Evolutionary conservation across 2,329 filamentous ascomycete genomes (phyloP), one percentile per base, ranked within the genome.

Genomic region (Cladosporium sp.): DNA sequence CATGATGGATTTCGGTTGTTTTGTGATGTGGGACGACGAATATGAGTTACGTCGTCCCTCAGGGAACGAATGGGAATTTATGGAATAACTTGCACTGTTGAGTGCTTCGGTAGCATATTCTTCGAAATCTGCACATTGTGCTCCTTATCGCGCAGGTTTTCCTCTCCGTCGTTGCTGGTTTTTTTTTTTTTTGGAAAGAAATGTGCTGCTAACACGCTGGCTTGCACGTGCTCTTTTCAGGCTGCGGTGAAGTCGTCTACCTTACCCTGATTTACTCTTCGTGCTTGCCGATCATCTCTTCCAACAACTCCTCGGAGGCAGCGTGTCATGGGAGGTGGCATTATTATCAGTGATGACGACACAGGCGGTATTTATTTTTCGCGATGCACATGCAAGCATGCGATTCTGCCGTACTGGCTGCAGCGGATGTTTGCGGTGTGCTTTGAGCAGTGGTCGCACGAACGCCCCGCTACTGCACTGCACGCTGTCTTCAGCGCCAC

Each of bases 401-500:
- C 46, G 10, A 49, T 26, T 21, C 25, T 53, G 49, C 49, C 11
- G 48, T 3, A 16, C n/a, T n/a, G n/a, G n/a, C n/a, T n/a, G n/a
- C n/a, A 53, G 28, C 49, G 49, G 28, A 28, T 28, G 49, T 53
- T 53, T 53, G 49, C 49, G 25, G 49, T 53, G 26, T 53, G 49
- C 26, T 53, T 53, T 32, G 51, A n/a, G 51, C 28, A n/a, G 51
- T 54, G 28, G 28, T 54, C 28, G 28, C 51, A 4, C 10, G 16
- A 6, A 32, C 16, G 26, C 51, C 51, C 39, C 51, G 51, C 51
- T 54, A 32, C 51, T 54, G 51, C 51, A 54, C 36, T n/a, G 23
- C 46, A 25, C 21, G 48, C 51, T 54, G 16, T 53, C 51, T 54
- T 30, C 51, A 30, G 32, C 51, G 51, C 51, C 51, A 54, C 51